Evolutionary conservation across 2,329 filamentous ascomycete genomes (phyloP).

Genomic region (Leptographium wingfieldii): DNA sequence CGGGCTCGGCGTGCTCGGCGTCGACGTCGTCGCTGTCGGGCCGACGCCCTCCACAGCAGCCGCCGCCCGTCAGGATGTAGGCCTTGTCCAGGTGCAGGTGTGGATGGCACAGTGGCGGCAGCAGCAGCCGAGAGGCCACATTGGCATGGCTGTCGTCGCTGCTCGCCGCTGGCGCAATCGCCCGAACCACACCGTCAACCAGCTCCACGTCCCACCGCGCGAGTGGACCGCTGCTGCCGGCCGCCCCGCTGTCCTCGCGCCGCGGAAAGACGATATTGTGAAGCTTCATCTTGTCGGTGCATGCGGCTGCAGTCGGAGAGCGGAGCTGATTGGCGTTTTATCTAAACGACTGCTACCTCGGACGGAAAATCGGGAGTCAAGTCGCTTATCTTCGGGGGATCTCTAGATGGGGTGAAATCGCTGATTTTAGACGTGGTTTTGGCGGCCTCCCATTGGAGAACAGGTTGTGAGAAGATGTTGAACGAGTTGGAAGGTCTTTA

Average conservation of each 20-base stretch:
- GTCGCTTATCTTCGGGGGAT: too few relatives aligned
- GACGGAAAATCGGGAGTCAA: too few relatives aligned
- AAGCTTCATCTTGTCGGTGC: constrained; percentile 5
- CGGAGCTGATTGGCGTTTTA: too few relatives aligned
- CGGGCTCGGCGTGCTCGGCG: constrained; percentile 18
- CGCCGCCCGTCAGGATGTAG: constrained; percentile 36
- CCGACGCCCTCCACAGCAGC: neutral
- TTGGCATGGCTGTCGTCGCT: neutral
- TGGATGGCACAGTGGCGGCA: constrained; percentile 49
- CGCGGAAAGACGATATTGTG: constrained; percentile 8
- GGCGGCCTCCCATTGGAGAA: too few relatives aligned
- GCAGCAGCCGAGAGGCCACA: constrained; percentile 15
- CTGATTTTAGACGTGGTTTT: too few relatives aligned
- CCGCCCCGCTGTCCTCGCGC: neutral
- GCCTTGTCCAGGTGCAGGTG: constrained; percentile 62
- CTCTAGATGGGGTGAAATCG: too few relatives aligned
- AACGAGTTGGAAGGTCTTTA: too few relatives aligned
- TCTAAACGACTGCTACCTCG: too few relatives aligned
- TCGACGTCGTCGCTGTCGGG: constrained; percentile 9
- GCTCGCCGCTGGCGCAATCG: neutral
- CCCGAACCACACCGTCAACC: constrained; percentile 6
- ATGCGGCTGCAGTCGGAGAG: too few relatives aligned
- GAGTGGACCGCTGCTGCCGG: neutral
- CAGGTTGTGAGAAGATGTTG: too few relatives aligned
- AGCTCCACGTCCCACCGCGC: constrained; percentile 8